Conservation (phyloP, 345 rosid genomes). For the Lagerstroemia speciosa region DNA sequence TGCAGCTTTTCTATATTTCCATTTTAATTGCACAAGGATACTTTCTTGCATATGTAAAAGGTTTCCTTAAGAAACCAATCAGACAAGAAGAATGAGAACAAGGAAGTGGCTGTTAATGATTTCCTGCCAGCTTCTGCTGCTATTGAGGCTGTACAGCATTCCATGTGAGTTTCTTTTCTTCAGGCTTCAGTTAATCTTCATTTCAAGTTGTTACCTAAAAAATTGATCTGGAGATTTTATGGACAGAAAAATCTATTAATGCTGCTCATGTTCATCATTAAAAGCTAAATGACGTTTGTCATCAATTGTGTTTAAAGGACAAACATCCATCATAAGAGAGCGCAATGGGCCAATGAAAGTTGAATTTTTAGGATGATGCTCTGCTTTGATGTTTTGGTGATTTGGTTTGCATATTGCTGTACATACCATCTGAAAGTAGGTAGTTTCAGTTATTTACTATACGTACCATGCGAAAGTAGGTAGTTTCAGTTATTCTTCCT, state of each 20-base stretch:
- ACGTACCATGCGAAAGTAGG: too few relatives aligned
- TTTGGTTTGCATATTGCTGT: too few relatives aligned
- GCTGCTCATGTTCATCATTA: background rate
- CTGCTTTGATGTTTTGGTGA: too few relatives aligned
- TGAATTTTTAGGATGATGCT: too few relatives aligned
- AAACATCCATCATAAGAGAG: too few relatives aligned
- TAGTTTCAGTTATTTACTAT: too few relatives aligned
- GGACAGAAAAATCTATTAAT: background rate
- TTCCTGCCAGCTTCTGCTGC: conserved; percentile 76
- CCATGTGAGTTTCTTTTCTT: conserved; percentile 49
- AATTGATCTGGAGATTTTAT: background rate
- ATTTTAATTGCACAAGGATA: background rate
- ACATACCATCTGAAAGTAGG: too few relatives aligned
- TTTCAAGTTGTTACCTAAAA: background rate
- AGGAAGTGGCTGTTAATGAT: conserved; percentile 95
- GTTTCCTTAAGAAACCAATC: conserved; percentile 16
- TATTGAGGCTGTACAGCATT: conserved; percentile 72
- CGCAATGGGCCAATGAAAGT: too few relatives aligned
- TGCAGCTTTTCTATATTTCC: background rate
- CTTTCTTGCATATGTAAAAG: background rate
- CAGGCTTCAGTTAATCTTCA: background rate
- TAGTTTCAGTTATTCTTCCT: too few relatives aligned
- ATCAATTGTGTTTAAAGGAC: too few relatives aligned
- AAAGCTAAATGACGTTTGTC: background rate
- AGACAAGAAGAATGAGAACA: conserved; percentile 99